Evolutionary conservation across 2,329 filamentous ascomycete genomes (phyloP), one percentile per base, ranked within the genome.

Genomic region (Penicillium janthinellum): DNA sequence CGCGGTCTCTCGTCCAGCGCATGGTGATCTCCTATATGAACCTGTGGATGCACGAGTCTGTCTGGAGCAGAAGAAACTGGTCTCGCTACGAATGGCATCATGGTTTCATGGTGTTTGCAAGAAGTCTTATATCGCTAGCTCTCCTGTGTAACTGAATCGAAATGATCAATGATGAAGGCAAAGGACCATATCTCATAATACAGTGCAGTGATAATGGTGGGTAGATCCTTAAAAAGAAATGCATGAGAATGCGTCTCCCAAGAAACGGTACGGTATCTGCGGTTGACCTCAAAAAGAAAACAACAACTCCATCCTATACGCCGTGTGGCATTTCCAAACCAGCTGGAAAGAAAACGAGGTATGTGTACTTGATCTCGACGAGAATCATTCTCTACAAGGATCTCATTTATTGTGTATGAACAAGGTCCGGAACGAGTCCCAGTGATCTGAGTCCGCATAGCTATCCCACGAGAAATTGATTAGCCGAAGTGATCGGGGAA

Each of bases 371-470:
- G 31, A 39, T 56, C 39, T 44, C 48, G 22, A 37, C 14, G 48
- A 37, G 28, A 8, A 39, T 49, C 50, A 25, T 8, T 7, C 12
- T 28, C 20, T 39, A 25, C 42, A 11, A 5, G 14, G 7, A 49
- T 35, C 55, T 74, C 71, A 86, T 78, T 84, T 87, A 73, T 98
- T 98, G 77, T 96, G 90, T 84, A 91, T 89, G 20, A 96, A 71
- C 70, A 98, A 87, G 67, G 89, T 98, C 75, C 89, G 82, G 73
- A 96, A 81, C 41, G 89, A 90, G 72, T 96, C 90, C 92, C 94
- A 99, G 60, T 90, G 84, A 71, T 97, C 90, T 64, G 90, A 92
- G 76, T 98, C 90, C 60, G 87, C 84, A 75, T 89, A 89, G 73
- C 86, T 89, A 67, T 41, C 50, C 20, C 41, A n/a, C 11, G n/a